Percentiles rank a stretch among this genome's conserved stretches.
Evolutionary conservation across 805 yeast species (phyloP).

Genomic region (Ogataea corticis): DNA sequence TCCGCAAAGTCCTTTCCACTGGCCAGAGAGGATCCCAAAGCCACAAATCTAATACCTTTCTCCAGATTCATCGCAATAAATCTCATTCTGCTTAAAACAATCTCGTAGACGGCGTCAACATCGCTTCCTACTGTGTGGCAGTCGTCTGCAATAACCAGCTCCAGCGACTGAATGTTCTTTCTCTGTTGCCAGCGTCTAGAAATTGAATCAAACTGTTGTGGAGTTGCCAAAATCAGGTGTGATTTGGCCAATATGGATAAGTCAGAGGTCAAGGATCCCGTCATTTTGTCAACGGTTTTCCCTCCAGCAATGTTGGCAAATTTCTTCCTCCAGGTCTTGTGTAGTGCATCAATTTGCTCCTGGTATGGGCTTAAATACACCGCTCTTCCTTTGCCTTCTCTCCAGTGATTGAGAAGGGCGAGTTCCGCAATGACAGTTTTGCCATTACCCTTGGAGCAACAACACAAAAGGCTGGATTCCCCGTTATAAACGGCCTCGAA

Average conservation of each 20-base stretch:
- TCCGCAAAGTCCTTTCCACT: conserved; percentile 78
- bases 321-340: conserved; percentile 52
- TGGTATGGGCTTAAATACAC: conserved; percentile 71
- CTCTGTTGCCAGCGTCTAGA: conserved; percentile 85
- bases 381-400: conserved; percentile 64
- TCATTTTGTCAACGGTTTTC: conserved; percentile 55
- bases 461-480: conserved; percentile 57
- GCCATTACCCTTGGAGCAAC: conserved; percentile 75
- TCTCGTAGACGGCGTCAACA: conserved; percentile 68
- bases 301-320: conserved; percentile 55
- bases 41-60: conserved; percentile 60
- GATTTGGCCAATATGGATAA: conserved; percentile 53
- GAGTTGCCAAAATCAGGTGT: conserved; percentile 76
- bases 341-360: conserved; percentile 49
- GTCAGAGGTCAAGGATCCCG: conserved; percentile 58
- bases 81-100: conserved; percentile 66
- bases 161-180: conserved; percentile 65
- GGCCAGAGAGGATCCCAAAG: conserved; percentile 65
- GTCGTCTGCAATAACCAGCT: conserved; percentile 71
- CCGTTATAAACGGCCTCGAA: conserved; percentile 60
- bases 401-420: conserved; percentile 74
- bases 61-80: conserved; percentile 70
- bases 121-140: conserved; percentile 62
- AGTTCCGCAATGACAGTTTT: conserved; percentile 72
- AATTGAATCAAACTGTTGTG: conserved; percentile 69